These are phyloP conservation scores for Teratosphaeria destructans DNA, from an alignment of 2,329 filamentous ascomycete genomes.

Conservation along the genomic window DNA sequence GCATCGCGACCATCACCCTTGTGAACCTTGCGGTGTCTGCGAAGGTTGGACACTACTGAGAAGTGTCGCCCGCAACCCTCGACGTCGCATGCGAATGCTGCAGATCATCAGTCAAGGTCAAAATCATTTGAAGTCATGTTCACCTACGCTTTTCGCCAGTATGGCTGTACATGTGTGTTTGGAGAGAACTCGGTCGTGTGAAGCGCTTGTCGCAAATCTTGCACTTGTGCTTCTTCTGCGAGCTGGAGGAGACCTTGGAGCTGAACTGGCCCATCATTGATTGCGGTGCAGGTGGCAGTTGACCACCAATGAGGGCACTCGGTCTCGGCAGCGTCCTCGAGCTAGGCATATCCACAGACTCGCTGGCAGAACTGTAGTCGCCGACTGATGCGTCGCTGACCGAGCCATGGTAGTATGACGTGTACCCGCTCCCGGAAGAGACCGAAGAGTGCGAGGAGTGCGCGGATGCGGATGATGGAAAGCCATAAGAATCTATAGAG, in stretches of 20 bases:
- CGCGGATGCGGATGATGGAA: conserved; percentile 52
- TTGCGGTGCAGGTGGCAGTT: conserved; percentile 71
- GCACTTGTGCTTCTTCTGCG: conserved; percentile 99
- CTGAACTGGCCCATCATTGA: conserved; percentile 99
- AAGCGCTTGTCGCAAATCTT: conserved; percentile 98
- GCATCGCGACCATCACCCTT: conserved; percentile 52
- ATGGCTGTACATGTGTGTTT: conserved; percentile 98
- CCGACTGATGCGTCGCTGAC: conserved; percentile 72
- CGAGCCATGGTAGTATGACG: conserved; percentile 74
- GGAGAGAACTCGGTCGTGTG: conserved; percentile 83
- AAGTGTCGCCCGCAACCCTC: conserved; percentile 93
- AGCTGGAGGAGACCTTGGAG: conserved; percentile 89
- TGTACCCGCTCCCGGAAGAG: conserved; percentile 70
- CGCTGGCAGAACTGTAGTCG: conserved; percentile 87
- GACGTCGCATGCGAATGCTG: conserved; percentile 88
- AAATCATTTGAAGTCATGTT: not conserved
- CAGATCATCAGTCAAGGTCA: conserved; percentile 5
- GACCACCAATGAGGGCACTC: conserved; percentile 51
- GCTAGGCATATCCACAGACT: conserved; percentile 66
- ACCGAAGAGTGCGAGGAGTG: conserved; percentile 85
- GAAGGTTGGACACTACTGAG: conserved; percentile 90
- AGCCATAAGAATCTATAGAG: conserved; percentile 81
- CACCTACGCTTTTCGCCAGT: conserved; percentile 95
- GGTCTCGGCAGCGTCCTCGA: conserved; percentile 79
- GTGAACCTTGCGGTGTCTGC: conserved; percentile 92